Base-by-base conservation (phyloP, 2,329 filamentous ascomycete genomes). In the Alternaria consortialis region DNA sequence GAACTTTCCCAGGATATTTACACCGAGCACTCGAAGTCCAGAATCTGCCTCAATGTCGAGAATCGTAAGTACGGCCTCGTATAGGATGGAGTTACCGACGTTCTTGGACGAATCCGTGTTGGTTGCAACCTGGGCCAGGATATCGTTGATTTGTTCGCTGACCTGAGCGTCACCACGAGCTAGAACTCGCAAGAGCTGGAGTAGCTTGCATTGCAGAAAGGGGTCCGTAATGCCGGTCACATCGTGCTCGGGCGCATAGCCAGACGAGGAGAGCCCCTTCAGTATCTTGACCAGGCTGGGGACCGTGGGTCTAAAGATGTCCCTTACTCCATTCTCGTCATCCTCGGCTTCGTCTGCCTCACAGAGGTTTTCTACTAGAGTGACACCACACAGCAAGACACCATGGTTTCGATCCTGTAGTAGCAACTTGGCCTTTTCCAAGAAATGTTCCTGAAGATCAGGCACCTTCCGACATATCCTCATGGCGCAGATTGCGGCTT, bases 61-160 rank as follows among this genome's bases (percentile, higher is more conserved):
- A 68, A 99, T 99, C 0, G 95, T 99, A 43, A 95, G 88, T 37
- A 99, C 95, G 1, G 95, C 92, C 81, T 99, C 95, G 81, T 99
- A 99, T 7, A 99, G 85, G 71, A 99, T 99, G 0, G 95, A 94
- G 78, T 99, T 99, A 65, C 95, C 95, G 42, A 99, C 95, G 68
- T 99, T 99, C 84, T 99, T 99, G 29, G 94, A 94, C 0, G 94
- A 93, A 75, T 99, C 95, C 1, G 95, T 99, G 80, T 99, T 99
- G 39, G 94, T 98, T 53, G 95, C 95, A 56, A 99, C 95, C 74
- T 97, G 94, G 6, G 95, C 95, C 62, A 99, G 83, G 63, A 99
- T 99, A 75, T 99, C 95, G 81, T 98, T 99, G 83, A 99, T 98
- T 79, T 97, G 90, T 80, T 99, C 96, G 78, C 93, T 98, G 27